A percentile compares a stretch with the other conserved stretches of the same genome.
phyloP scores from a whole-genome alignment of 192 early-diverging fungal species.

The Rhizophagus sp. region DNA sequence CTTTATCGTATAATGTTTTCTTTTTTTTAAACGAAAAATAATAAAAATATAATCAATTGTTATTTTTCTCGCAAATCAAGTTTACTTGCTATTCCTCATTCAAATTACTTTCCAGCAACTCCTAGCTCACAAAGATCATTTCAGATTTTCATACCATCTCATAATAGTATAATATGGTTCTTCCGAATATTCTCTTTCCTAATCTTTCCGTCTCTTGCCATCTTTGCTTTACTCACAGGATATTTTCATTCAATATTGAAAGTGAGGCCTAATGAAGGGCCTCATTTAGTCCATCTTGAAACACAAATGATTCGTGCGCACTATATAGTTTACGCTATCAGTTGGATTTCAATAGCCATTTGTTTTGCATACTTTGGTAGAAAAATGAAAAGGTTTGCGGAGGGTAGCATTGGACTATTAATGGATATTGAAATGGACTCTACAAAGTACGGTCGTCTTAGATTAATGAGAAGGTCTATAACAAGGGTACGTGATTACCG shows the following conservation, averaged over 20 bases:
- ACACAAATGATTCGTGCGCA: neutral
- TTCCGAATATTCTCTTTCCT: neutral
- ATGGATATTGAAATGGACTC: constrained; percentile 1
- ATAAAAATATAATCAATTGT: neutral
- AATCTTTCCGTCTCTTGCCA: constrained; percentile 7
- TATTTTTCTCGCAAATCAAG: neutral
- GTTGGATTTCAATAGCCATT: neutral
- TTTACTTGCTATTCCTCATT: neutral
- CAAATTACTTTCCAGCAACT: neutral
- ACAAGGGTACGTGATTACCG: neutral
- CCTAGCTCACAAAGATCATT: neutral
- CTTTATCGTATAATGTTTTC: neutral
- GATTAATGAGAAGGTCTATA: constrained; percentile 4
- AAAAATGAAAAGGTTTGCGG: constrained; percentile 8
- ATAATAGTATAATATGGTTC: constrained; percentile 7
- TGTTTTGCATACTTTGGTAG: constrained; percentile 11
- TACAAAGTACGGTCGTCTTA: neutral
- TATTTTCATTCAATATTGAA: neutral
- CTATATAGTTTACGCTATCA: neutral
- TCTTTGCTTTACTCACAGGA: neutral
- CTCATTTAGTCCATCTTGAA: neutral
- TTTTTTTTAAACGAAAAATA: neutral
- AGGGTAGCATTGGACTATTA: neutral
- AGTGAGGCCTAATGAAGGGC: neutral
- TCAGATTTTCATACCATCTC: neutral